Base-by-base conservation (phyloP, 176 grass and related monocot genomes). In the Juncus effusus region DNA sequence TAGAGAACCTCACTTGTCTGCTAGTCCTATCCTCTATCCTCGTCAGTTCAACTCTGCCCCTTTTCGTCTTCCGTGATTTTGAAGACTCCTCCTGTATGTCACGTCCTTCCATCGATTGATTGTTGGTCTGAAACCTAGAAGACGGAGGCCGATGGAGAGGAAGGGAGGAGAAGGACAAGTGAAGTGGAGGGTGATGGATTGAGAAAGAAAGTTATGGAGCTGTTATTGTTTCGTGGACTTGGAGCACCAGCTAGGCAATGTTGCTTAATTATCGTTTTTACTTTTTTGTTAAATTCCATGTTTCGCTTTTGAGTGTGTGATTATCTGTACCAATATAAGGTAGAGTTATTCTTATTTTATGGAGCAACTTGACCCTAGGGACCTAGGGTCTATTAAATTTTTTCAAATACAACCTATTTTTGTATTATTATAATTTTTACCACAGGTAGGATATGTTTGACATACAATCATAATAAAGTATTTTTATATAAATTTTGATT, bases 1-100 rank as follows among this genome's bases (percentile, higher is more conserved):
- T 86, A 19, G 79, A 80, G 44, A 44, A 76, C 38, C 49, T 73
- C 0, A 81, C 78, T 38, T 73, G 73, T 6, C 73, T 51, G 0
- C 3, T 38, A 13, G 19, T 47, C 14, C 56, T 42, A 49, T 81
- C 12, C 7, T 73, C 49, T 60, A 85, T 81, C 67, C 2, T 68
- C 44, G 9, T 44, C 6, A 68, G 12, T 13, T 54, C n/a, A 5
- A 68, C 47, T 35, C 47, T 68, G 10, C 19, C 64, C 45, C 64
- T 68, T 50, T 68, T 52, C 45, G 42, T 64, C 38, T 36, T 68
- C 37, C 19, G 6, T 11, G 28, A 12, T 13, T 16, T 74, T 10
- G 56, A 50, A 74, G 54, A 74, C 10, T 44, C 36, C 38, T 40
- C 67, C 35, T 56, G 14, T 5, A 10, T 36, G 39, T 10, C 41